These are phyloP conservation scores for Leccinum disarticulatum DNA, from an alignment of 768 basidiomycete species.

Conservation along the genomic window DNA sequence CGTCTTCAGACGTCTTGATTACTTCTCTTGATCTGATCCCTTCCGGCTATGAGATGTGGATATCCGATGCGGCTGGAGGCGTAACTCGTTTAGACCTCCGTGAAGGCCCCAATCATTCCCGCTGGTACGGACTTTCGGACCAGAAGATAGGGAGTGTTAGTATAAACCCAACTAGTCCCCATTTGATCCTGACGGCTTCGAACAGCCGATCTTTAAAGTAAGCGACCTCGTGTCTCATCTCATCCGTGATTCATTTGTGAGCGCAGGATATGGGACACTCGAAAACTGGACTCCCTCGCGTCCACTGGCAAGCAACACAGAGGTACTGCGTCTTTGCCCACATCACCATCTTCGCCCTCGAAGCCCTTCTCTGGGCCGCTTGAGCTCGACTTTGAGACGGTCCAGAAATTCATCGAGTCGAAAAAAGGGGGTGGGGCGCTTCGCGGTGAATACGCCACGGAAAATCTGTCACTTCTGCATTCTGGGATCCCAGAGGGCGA, in stretches of 20 bases:
- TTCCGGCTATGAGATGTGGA: slow-evolving; percentile 78
- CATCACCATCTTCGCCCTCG: slow-evolving; percentile 12
- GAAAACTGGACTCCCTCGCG: slow-evolving; percentile 55
- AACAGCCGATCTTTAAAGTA: slow-evolving; percentile 74
- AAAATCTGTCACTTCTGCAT: slow-evolving; percentile 80
- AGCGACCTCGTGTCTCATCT: slow-evolving; percentile 15
- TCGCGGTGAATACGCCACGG: slow-evolving; percentile 69
- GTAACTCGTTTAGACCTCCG: slow-evolving; percentile 77
- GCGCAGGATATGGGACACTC: slow-evolving; percentile 74
- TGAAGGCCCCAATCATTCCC: slow-evolving; percentile 50
- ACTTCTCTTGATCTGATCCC: slow-evolving; percentile 70
- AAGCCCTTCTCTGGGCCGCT: slow-evolving; percentile 11
- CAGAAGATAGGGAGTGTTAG: slow-evolving; percentile 80
- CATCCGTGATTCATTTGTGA: neutral
- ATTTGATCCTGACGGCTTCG: slow-evolving; percentile 72
- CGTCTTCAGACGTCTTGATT: slow-evolving; percentile 57
- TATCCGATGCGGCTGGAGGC: slow-evolving; percentile 72
- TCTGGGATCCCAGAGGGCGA: slow-evolving; percentile 82
- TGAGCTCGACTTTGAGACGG: slow-evolving; percentile 40
- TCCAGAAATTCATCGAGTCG: slow-evolving; percentile 52
- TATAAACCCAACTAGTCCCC: slow-evolving; percentile 67
- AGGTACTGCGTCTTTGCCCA: slow-evolving; percentile 23
- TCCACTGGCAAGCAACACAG: slow-evolving; percentile 14
- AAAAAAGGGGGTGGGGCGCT: slow-evolving; percentile 53
- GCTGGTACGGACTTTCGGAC: slow-evolving; percentile 64